These are phyloP conservation scores for Spencermartinsiella europaea DNA, from an alignment of 805 yeast genomes.

Conservation along the genomic window DNA sequence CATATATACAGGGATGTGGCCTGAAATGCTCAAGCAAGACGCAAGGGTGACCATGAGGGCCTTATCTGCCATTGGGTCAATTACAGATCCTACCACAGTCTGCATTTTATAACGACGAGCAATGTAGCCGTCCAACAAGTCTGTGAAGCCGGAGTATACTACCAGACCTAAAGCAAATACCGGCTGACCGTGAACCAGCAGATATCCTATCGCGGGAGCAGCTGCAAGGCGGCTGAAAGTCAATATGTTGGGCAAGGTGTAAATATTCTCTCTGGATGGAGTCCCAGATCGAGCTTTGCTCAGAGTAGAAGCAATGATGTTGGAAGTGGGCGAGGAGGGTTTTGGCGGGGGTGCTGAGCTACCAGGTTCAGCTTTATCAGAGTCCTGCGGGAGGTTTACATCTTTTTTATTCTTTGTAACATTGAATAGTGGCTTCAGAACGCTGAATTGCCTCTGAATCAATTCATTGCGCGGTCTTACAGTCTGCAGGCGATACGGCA, in stretches of 20 bases:
- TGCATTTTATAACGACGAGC: slow-evolving; percentile 76
- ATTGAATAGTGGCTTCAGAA: too few species aligned
- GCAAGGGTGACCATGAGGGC: slow-evolving; percentile 83
- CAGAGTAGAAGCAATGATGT: neutral
- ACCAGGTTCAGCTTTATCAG: too few species aligned
- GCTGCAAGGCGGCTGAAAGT: slow-evolving; percentile 75
- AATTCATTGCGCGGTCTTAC: too few species aligned
- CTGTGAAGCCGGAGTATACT: slow-evolving; percentile 83
- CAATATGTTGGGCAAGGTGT: slow-evolving; percentile 80
- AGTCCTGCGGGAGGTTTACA: too few species aligned
- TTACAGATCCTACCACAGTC: slow-evolving; percentile 80
- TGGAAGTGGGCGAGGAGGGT: neutral
- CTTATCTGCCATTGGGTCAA: slow-evolving; percentile 96
- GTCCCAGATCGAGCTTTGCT: neutral
- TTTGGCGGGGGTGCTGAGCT: too few species aligned
- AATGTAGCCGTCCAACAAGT: slow-evolving; percentile 83
- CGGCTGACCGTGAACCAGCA: slow-evolving; percentile 59
- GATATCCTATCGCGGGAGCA: slow-evolving; percentile 82
- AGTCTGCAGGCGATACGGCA: too few species aligned
- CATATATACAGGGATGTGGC: slow-evolving; percentile 60
- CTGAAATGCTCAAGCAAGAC: slow-evolving; percentile 60
- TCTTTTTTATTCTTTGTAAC: too few species aligned
- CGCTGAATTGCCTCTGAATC: too few species aligned
- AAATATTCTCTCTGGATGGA: slow-evolving; percentile 49
- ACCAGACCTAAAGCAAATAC: slow-evolving; percentile 67